Evolutionary conservation across 208 protist genomes (phyloP).

Genomic region (Leishmania amazonensis): DNA sequence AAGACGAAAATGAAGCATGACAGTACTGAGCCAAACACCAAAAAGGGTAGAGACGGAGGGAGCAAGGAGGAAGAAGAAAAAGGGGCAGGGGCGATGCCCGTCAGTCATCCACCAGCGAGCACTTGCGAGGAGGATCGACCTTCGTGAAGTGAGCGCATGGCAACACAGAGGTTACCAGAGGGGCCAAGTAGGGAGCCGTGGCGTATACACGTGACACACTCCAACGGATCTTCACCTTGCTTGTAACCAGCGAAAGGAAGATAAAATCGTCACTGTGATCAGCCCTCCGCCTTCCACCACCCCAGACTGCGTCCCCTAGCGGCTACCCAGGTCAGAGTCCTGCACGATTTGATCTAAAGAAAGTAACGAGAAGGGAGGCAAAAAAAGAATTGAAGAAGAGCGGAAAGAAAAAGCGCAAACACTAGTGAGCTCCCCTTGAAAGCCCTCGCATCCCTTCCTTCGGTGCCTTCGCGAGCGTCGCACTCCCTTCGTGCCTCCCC

Average conservation of each 20-base stretch:
- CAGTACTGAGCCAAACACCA: neutral
- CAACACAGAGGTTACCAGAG: neutral
- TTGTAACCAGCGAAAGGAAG: neutral
- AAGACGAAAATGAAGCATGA: slow-evolving; percentile 6
- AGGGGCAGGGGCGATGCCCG: neutral
- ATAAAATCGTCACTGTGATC: neutral
- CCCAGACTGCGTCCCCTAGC: neutral
- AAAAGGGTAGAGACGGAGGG: neutral
- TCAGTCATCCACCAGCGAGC: neutral
- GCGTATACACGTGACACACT: neutral
- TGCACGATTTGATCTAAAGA: neutral
- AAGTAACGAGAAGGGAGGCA: neutral
- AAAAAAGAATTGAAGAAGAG: neutral
- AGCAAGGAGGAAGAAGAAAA: neutral
- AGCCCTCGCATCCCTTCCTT: neutral
- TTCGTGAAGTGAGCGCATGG: neutral
- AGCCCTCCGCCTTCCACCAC: neutral
- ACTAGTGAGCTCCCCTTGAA: neutral
- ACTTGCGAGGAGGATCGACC: neutral
- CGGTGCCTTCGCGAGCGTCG: neutral
- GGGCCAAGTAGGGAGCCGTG: neutral
- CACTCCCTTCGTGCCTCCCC: neutral
- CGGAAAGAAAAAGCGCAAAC: neutral
- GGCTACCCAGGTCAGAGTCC: neutral
- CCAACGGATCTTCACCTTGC: neutral